Base-by-base conservation (phyloP, 2,329 filamentous ascomycete genomes). In the Aspergillus fischeri region DNA sequence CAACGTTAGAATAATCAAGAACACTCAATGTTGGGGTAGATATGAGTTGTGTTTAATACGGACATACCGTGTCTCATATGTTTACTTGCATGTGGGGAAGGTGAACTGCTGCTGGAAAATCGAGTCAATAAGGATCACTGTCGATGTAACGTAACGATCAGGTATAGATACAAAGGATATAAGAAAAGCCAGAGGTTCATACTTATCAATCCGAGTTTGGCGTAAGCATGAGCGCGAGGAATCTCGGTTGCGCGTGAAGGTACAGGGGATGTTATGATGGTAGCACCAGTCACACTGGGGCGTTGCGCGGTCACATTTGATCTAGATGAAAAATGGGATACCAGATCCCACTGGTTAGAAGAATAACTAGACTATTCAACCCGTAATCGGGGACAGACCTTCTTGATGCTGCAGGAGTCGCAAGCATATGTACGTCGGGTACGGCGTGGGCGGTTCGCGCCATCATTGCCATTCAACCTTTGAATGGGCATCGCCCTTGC, bases 251-350 rank as follows among this genome's bases (percentile, higher is more conserved):
- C 58, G 55, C 4, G 29, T 53, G 42, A 51, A 60, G 10, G 48
- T 53, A 27, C 58, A 60, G 8, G 56, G 41, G 20, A 60, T 32
- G 28, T 49, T 27, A 5, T 60, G 59, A 27, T 60, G 59, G 10
- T 32, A 32, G 32, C 59, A 60, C 59, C 59, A 60, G 32, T 60
- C 51, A 25, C 59, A 60, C 51, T 49, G 54, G 2, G 59, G 59
- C 4, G 21, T 24, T 7, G 51, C 49, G n/a, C 45, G 52, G 17
- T 60, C 59, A 44, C 59, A 60, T 41, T 54, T 49, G 11, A 60
- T 60, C 59, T 60, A 24, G 6, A 3, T 3, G 25, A 7, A 25
- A 27, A n/a, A 25, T n/a, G 6, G 4, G 3, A 44, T 25, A 3
- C 6, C 11, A 9, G 20, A 41, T 4, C 17, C 3, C 24, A 17